Conservation (phyloP, 2,329 filamentous ascomycete genomes). For the Chaetomium sp. region DNA sequence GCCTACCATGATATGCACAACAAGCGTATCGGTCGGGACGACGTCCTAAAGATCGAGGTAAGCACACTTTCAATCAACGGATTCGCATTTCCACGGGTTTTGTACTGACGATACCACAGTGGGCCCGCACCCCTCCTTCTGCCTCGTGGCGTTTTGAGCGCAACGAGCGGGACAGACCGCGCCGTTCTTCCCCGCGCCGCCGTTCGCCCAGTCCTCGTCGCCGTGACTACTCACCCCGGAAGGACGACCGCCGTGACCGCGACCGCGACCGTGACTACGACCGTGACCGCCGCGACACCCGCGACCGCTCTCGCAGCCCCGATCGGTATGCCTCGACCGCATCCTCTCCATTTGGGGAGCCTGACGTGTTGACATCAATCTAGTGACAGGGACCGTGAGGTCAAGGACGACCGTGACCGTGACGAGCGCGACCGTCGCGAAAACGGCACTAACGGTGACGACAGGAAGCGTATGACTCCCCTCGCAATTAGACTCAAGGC, state of each 20-base stretch:
- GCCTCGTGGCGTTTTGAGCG: constrained; percentile 95
- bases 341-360: neutral
- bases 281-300: constrained; percentile 64
- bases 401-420: constrained; percentile 53
- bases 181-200: constrained; percentile 52
- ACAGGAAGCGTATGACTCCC: constrained; percentile 68
- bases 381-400: constrained; percentile 37
- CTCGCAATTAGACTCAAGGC: constrained; percentile 14
- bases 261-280: constrained; percentile 72
- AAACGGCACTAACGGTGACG: constrained; percentile 75
- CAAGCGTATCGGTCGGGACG: constrained; percentile 93
- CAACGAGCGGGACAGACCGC: constrained; percentile 38
- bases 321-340: constrained; percentile 44
- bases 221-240: constrained; percentile 78
- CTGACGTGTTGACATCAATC: neutral
- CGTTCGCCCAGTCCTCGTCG: constrained; percentile 75
- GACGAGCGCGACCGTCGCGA: constrained; percentile 71
- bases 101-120: constrained; percentile 48
- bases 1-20: constrained; percentile 99
- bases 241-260: constrained; percentile 77
- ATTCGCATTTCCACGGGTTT: neutral
- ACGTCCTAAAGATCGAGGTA: constrained; percentile 96
- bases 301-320: constrained; percentile 69
- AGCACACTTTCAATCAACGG: constrained; percentile 23
- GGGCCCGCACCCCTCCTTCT: constrained; percentile 95